Evolutionary conservation across 1,139 yeast genomes (phyloP).

Genomic region (Ogataea hybrid): DNA sequence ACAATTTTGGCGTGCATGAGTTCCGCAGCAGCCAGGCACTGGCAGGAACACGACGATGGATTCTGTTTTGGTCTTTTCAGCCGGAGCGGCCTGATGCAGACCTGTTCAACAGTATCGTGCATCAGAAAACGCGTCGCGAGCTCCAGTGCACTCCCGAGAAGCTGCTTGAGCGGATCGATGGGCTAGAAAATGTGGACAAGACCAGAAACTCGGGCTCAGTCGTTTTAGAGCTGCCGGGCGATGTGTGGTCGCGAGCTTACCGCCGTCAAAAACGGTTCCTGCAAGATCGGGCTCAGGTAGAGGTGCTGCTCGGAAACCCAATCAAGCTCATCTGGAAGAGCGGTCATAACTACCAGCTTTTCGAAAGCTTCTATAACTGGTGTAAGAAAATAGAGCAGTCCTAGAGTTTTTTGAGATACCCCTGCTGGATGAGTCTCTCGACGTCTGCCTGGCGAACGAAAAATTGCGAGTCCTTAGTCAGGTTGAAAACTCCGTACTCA

Average conservation of each 20-base stretch:
- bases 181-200: constrained; percentile 5
- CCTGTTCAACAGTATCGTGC: constrained; percentile 12
- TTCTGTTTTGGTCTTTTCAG: constrained; percentile 38
- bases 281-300: background rate
- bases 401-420: constrained; percentile 75
- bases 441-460: constrained; percentile 94
- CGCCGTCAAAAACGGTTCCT: constrained; percentile 14
- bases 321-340: constrained; percentile 21
- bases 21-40: constrained; percentile 30
- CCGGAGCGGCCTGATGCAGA: constrained; percentile 16
- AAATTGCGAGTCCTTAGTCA: constrained; percentile 94
- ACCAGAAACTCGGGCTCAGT: background rate
- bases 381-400: constrained; percentile 9
- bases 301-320: background rate
- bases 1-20: constrained; percentile 34
- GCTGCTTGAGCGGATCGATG: constrained; percentile 1
- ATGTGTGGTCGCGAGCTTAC: constrained; percentile 28
- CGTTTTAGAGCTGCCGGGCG: constrained; percentile 9
- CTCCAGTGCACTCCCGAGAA: constrained; percentile 2
- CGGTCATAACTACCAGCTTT: constrained; percentile 25
- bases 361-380: constrained; percentile 31
- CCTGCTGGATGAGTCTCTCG: constrained; percentile 90
- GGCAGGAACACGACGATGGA: constrained; percentile 38
- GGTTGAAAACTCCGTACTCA: constrained; percentile 92
- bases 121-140: constrained; percentile 1